Percentiles rank a stretch among this genome's conserved stretches.
phyloP scores from a whole-genome alignment of 1,284 basidiomycete species.

The Fereydounia khargensis region DNA sequence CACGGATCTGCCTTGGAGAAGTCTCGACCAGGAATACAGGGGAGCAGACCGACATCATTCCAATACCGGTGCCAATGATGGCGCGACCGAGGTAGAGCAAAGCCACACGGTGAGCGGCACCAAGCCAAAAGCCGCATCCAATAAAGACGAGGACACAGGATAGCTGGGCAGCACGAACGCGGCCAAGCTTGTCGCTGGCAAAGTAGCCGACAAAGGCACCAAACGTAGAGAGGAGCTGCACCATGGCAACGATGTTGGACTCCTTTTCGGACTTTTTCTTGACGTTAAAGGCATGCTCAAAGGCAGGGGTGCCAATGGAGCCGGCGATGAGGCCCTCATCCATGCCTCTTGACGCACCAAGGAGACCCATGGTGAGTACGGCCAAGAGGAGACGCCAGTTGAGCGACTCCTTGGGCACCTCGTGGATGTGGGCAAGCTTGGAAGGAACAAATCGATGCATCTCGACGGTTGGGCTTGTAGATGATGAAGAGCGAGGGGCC shows the following conservation, averaged over 20 bases:
- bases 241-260: slow-evolving; percentile 32
- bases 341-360: slow-evolving; percentile 32
- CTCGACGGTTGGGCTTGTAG: no score
- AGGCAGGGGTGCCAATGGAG: slow-evolving; percentile 1
- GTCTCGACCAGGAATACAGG: slow-evolving; percentile 30
- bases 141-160: slow-evolving; percentile 19
- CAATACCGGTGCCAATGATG: slow-evolving; percentile 20
- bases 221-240: slow-evolving; percentile 29
- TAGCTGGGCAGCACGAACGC: slow-evolving; percentile 23
- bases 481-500: no score
- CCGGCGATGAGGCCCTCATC: slow-evolving; percentile 32
- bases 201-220: slow-evolving; percentile 29
- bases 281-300: slow-evolving; percentile 21
- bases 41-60: slow-evolving; percentile 21
- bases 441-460: no score
- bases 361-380: slow-evolving; percentile 25
- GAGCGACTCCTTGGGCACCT: slow-evolving; percentile 30
- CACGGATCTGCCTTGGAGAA: slow-evolving; percentile 22
- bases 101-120: slow-evolving; percentile 14
- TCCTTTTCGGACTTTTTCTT: slow-evolving; percentile 16
- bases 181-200: slow-evolving; percentile 18
- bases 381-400: slow-evolving; percentile 30
- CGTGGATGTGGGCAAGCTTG: slow-evolving; percentile 24
- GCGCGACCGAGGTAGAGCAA: slow-evolving; percentile 20
- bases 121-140: slow-evolving; percentile 19